Conservation (phyloP, 2,329 filamentous ascomycete genomes). For the Claviceps pazoutovae region DNA sequence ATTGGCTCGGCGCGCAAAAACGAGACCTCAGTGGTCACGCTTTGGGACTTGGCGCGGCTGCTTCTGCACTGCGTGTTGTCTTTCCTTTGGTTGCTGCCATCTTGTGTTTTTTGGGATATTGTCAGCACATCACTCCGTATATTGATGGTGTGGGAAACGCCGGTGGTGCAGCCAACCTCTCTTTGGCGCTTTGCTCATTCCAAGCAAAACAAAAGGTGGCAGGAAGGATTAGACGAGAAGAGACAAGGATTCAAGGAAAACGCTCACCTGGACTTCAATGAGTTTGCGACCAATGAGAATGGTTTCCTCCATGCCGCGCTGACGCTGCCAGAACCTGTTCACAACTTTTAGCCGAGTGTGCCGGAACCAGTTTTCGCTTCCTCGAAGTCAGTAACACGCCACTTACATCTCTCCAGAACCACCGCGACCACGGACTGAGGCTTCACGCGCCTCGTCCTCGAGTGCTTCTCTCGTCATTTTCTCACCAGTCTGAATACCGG, state of each 20-base stretch:
- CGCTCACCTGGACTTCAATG: constrained; percentile 32
- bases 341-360: neutral
- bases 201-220: no score
- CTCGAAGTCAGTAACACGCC: neutral
- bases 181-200: no score
- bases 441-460: constrained; percentile 46
- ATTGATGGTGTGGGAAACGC: neutral
- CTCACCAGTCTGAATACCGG: constrained; percentile 37
- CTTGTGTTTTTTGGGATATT: neutral
- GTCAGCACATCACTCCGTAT: neutral
- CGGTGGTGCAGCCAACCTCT: neutral
- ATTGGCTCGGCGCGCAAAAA: neutral
- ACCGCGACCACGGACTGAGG: constrained; percentile 34
- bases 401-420: constrained; percentile 37
- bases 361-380: neutral
- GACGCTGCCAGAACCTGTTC: constrained; percentile 46
- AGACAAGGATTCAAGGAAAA: neutral
- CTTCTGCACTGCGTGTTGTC: neutral
- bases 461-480: constrained; percentile 51
- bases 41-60: neutral
- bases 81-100: neutral
- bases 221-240: no score
- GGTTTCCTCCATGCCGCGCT: constrained; percentile 42
- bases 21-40: neutral
- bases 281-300: constrained; percentile 40